phyloP scores from a whole-genome alignment of 179 eudicot species.

The Sideroxylon spinosum region DNA sequence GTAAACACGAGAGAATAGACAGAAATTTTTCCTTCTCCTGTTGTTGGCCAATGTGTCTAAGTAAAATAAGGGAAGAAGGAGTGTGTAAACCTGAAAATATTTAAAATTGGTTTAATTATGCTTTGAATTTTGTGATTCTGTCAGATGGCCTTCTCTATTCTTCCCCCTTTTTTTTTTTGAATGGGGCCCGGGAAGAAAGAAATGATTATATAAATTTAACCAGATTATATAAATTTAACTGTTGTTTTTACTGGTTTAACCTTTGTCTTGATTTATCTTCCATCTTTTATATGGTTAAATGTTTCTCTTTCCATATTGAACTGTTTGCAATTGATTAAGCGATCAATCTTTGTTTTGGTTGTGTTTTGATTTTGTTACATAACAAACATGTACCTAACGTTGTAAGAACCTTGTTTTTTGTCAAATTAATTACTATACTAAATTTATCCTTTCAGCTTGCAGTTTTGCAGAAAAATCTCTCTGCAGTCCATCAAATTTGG shows the following conservation, averaged over 20 bases:
- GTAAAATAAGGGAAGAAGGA: not conserved
- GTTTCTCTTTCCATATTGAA: not conserved
- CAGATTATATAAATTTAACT: no score
- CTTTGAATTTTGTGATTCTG: not conserved
- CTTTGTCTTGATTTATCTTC: not conserved
- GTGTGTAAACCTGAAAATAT: not conserved
- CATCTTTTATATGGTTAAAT: not conserved
- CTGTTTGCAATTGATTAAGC: not conserved
- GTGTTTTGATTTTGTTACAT: not conserved
- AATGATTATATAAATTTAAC: not conserved
- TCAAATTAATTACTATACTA: slow-evolving; percentile 15
- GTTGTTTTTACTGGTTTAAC: not conserved
- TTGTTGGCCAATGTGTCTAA: not conserved
- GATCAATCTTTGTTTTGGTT: not conserved
- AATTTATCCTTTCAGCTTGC: slow-evolving; percentile 72
- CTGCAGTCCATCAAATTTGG: slow-evolving; percentile 74
- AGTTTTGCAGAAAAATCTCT: slow-evolving; percentile 68
- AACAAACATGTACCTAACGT: not conserved
- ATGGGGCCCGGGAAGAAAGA: not conserved
- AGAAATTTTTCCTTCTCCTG: not conserved
- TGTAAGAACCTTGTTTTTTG: not conserved
- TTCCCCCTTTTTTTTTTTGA: not conserved
- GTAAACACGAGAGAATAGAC: no score
- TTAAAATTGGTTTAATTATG: not conserved
- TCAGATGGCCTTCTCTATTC: not conserved